phyloP scores from a whole-genome alignment of 1,139 yeast genomes.

The Hansenula sp. region DNA sequence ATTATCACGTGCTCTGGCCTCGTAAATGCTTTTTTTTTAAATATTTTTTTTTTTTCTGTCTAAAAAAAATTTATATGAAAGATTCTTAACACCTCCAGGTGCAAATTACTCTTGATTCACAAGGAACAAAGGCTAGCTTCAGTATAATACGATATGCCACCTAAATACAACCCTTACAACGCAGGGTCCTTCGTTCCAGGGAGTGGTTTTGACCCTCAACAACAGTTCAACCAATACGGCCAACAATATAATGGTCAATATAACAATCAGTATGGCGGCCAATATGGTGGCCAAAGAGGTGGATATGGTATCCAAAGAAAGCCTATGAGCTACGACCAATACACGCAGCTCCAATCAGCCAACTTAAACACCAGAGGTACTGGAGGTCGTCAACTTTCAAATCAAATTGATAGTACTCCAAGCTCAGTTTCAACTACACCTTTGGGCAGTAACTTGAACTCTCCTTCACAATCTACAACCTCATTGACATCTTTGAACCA shows the following conservation, averaged over 20 bases:
- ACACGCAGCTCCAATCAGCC: slow-evolving; percentile 10
- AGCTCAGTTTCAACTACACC: slow-evolving; percentile 23
- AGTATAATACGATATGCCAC: slow-evolving; percentile 18
- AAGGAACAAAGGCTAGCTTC: neutral
- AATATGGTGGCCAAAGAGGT: slow-evolving; percentile 3
- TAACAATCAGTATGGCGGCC: slow-evolving; percentile 1
- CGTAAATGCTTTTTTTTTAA: no score
- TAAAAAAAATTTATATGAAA: neutral
- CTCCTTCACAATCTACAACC: slow-evolving; percentile 39
- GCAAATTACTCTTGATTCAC: neutral
- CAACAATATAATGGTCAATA: slow-evolving; percentile 2
- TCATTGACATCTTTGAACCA: slow-evolving; percentile 69
- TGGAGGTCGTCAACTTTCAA: slow-evolving; percentile 1
- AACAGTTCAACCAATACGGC: slow-evolving; percentile 1
- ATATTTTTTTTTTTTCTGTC: no score
- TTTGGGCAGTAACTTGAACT: slow-evolving; percentile 15
- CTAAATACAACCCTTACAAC: slow-evolving; percentile 21
- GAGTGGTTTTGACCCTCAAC: slow-evolving; percentile 6
- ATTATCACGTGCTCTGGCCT: no score
- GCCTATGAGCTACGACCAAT: slow-evolving; percentile 21
- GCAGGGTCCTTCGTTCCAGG: slow-evolving; percentile 17
- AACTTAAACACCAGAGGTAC: slow-evolving; percentile 15
- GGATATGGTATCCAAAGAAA: slow-evolving; percentile 16
- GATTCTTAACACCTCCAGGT: neutral
- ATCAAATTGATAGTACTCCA: slow-evolving; percentile 6